A percentile compares a stretch with the other conserved stretches of the same genome.
These are phyloP conservation scores for Collybiopsis luxurians DNA, from an alignment of 768 basidiomycete genomes.

Conservation along the genomic window DNA sequence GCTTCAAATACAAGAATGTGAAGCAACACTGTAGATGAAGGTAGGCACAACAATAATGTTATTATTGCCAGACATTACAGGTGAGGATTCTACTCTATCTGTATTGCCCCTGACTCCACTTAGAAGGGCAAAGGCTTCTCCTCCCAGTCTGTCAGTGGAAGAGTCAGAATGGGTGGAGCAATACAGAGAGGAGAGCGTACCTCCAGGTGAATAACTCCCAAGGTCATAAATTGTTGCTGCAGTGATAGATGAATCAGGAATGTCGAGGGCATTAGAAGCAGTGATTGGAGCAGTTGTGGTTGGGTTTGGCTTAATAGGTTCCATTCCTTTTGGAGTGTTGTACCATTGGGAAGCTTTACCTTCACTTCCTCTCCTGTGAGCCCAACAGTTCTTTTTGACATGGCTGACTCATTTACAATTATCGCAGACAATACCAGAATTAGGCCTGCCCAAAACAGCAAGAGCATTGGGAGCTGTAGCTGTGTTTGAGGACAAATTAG, in stretches of 20 bases:
- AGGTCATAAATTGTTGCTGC: not conserved
- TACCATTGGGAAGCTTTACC: too few relatives aligned
- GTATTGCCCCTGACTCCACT: not conserved
- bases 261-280: not conserved
- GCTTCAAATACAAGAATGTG: not conserved
- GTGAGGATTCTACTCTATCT: not conserved
- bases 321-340: not conserved
- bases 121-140: too few relatives aligned
- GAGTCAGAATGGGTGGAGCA: not conserved
- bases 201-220: not conserved
- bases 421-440: not conserved
- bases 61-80: not conserved
- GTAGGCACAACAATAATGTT: not conserved
- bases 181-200: not conserved
- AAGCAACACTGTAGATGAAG: not conserved
- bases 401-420: not conserved
- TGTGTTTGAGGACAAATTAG: too few relatives aligned
- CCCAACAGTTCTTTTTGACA: not conserved
- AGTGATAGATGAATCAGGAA: too few relatives aligned
- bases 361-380: not conserved
- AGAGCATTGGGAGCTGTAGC: not conserved
- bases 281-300: too few relatives aligned
- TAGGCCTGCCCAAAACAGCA: not conserved
- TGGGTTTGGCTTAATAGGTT: too few relatives aligned
- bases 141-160: not conserved